Evolutionary conservation across 805 yeast species (phyloP), one percentile per base, ranked within the genome.

Genomic region (Pichia scutulata): DNA sequence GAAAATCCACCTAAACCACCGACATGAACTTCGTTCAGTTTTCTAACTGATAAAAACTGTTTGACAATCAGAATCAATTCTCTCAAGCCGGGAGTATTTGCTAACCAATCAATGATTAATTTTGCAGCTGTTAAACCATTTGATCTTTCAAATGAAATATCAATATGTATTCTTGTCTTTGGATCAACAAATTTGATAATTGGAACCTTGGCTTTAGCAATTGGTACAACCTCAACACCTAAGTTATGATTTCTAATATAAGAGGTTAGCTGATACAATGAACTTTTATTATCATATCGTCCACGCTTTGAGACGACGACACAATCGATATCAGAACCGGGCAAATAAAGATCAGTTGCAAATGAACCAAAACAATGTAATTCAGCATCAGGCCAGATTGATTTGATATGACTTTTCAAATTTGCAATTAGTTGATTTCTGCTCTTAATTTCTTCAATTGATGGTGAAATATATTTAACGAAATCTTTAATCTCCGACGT

Each of bases 1-100:
- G 97, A 81, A 64, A 84, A 92, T 0, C 98, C 98, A 41, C 99
- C 98, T 7, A 92, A 70, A 0, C 98, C 98, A 47, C 99, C 99
- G 22, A 82, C 82, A 59, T 86, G 95, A 16, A 92, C 98, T 55
- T 87, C 85, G 60, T 89, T 89, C 53, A 90, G 70, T 51, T 76
- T 79, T 59, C 97, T 73, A 1, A 88, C 81, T 30, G 89, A 73
- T 46, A 92, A 72, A 60, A 90, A 92, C 62, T 87, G 96, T 66
- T 93, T 90, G 7, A 92, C 76, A 1, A 89, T 80, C 45, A 92
- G 70, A 1, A 85, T 95, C 46, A 92, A 67, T 60, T 89, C 95
- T 55, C 96, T 70, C 47, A 92, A 69, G 0, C 95, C 96, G 0
- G 95, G 92, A 1, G 85, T 81, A 12, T 74, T 71, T 6, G 70